Base-by-base conservation (phyloP, 768 basidiomycete species). In the Pleurotus pulmonarius region DNA sequence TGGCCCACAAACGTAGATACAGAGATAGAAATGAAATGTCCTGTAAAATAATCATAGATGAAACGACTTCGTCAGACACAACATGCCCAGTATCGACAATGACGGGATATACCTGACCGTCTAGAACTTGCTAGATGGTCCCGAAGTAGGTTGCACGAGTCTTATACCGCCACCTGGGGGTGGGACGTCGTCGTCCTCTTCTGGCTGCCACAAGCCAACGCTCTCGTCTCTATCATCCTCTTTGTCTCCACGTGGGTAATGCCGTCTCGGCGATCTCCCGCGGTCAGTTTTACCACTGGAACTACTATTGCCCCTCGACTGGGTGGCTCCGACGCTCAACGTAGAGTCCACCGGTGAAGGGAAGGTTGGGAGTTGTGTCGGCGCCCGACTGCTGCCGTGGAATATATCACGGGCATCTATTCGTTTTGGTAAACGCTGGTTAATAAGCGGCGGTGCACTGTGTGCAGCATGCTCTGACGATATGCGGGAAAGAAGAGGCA, bases 211-310 rank as follows among this genome's bases (percentile, higher is more conserved):
- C 55, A 88, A 61, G 48, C 83, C 77, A 51, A 79, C 66, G 55
- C 82, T 83, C 70, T 88, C 87, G 56, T 87, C 87, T 48, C 67
- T 65, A 52, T 88, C 87, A 61, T 83, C 82, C 3, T 77, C 75
- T 0, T 74, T 77, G 22, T 63, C 68, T n/a, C 75, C 78, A 52
- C 73, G 75, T 3, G 80, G 80, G 57, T 85, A 83, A 13, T 46
- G 49, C 43, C 70, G 72, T 65, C 76, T 73, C 47, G 70, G 68
- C 25, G 73, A 69, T 58, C 75, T 69, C 25, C 72, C 68, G 24
- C 73, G 69, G 18, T 67, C 56, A 55, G 55, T 51, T 48, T 56
- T 39, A 8, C 29, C 29, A 61, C 61, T 65, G 60, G 55, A 58
- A 52, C 58, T 63, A 58, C 51, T 61, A 59, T 48, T 61, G 64